phyloP scores from a whole-genome alignment of 2,329 filamentous ascomycete genomes.

The Parascedosporium putredinis region DNA sequence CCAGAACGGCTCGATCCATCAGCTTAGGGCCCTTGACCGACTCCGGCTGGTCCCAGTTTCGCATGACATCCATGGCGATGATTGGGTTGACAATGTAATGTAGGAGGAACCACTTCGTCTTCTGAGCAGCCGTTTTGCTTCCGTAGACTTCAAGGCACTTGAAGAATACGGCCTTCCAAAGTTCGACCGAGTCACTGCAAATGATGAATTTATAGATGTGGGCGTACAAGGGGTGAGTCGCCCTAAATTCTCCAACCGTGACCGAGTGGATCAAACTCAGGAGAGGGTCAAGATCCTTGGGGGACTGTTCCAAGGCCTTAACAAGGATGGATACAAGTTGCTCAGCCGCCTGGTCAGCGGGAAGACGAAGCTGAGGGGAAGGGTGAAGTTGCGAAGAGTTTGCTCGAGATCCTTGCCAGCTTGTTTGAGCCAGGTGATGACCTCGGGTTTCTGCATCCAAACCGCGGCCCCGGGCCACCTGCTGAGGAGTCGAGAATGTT shows the following conservation, averaged over 20 bases:
- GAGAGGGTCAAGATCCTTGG: conserved; percentile 70
- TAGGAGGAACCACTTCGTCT: conserved; percentile 85
- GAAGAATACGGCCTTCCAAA: conserved; percentile 71
- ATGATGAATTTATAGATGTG: conserved; percentile 85
- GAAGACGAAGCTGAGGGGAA: conserved; percentile 68
- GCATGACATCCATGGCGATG: conserved; percentile 90
- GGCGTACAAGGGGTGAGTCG: conserved; percentile 62
- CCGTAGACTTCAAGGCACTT: conserved; percentile 84
- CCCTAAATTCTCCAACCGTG: conserved; percentile 71
- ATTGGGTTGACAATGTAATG: conserved; percentile 93
- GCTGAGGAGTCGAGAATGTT: conserved; percentile 75
- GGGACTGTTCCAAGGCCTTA: conserved; percentile 63
- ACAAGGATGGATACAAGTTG: conserved; percentile 80
- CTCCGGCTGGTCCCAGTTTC: conserved; percentile 57
- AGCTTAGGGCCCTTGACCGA: conserved; percentile 53
- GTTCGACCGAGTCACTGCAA: conserved; percentile 72
- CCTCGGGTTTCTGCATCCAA: conserved; percentile 63
- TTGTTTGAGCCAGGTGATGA: conserved; percentile 47
- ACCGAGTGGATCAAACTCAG: conserved; percentile 77
- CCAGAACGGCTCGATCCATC: conserved; percentile 78
- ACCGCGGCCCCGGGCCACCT: conserved; percentile 51
- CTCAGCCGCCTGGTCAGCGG: conserved; percentile 80
- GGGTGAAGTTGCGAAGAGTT: conserved; percentile 57
- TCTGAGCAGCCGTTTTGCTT: conserved; percentile 67
- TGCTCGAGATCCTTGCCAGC: conserved; percentile 71